Evolutionary conservation across 176 grass and related monocot species (phyloP).

Genomic region (Alopecurus myosuroides): DNA sequence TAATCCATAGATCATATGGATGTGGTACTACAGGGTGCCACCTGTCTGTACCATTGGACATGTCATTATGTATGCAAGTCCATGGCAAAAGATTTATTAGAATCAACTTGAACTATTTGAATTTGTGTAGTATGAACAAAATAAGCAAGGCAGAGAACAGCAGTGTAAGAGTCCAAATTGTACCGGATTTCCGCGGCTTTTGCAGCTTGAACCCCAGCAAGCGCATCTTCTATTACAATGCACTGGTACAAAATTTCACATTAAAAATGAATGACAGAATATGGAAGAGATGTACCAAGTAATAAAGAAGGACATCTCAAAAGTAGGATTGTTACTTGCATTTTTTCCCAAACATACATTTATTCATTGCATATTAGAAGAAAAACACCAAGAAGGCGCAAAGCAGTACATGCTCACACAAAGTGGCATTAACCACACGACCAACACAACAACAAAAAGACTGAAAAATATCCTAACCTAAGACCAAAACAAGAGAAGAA

Average conservation of each 20-base stretch:
- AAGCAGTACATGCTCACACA: neutral
- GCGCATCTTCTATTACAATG: conserved; percentile 97
- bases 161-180: neutral
- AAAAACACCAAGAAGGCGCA: neutral
- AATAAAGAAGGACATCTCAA: conserved; percentile 1
- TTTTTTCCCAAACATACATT: neutral
- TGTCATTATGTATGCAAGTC: neutral
- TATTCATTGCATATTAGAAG: neutral
- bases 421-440: neutral
- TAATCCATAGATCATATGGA: neutral
- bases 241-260: conserved; percentile 49
- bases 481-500: neutral
- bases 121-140: conserved; percentile 10
- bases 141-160: conserved; percentile 4
- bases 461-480: neutral
- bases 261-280: conserved; percentile 5
- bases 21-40: neutral
- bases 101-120: conserved; percentile 13
- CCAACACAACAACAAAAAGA: neutral
- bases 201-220: conserved; percentile 97
- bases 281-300: neutral
- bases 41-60: neutral
- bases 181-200: conserved; percentile 91
- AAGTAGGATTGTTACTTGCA: neutral
- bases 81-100: neutral